Evolutionary conservation across 1,284 basidiomycete genomes (phyloP).

Genomic region (Thecaphora thlaspeos): DNA sequence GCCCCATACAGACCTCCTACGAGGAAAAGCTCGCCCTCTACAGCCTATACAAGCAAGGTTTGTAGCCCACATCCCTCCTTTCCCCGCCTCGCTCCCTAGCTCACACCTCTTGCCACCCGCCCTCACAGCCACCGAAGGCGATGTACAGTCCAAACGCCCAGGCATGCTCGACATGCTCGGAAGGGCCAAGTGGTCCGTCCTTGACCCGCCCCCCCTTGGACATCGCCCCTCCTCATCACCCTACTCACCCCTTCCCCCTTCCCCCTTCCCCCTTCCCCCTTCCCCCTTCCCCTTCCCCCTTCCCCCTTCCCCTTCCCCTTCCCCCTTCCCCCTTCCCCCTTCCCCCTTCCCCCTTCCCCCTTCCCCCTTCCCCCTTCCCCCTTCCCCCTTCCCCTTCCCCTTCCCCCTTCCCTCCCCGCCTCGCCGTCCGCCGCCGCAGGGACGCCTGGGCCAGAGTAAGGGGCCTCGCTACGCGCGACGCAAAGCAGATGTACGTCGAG

Average conservation of each 20-base stretch:
- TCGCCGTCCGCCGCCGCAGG: too few species aligned
- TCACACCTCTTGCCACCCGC: not conserved
- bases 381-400: slow-evolving; percentile 42
- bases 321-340: too few species aligned
- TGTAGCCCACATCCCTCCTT: too few species aligned
- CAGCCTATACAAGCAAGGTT: slow-evolving; percentile 59
- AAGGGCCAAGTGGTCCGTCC: slow-evolving; percentile 81
- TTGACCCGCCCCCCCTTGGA: not conserved
- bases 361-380: not conserved
- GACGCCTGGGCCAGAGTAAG: slow-evolving; percentile 92
- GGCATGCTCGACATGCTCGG: slow-evolving; percentile 89
- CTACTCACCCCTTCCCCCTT: slow-evolving; percentile 43
- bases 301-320: slow-evolving; percentile 63
- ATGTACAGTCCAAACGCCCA: slow-evolving; percentile 76
- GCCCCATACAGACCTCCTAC: slow-evolving; percentile 92
- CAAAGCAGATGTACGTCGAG: slow-evolving; percentile 86
- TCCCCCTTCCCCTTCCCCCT: slow-evolving; percentile 22
- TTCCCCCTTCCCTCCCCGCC: slow-evolving; percentile 59
- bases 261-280: slow-evolving; percentile 60
- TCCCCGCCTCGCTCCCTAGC: not conserved
- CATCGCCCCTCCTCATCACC: not conserved
- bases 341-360: slow-evolving; percentile 1
- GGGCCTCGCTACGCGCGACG: slow-evolving; percentile 74
- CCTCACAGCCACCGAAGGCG: slow-evolving; percentile 75
- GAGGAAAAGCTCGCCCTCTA: slow-evolving; percentile 95